Percentiles rank a stretch among this genome's conserved stretches.
Conservation (phyloP, 2,329 filamentous ascomycete genomes). For the Metarhizium album region DNA sequence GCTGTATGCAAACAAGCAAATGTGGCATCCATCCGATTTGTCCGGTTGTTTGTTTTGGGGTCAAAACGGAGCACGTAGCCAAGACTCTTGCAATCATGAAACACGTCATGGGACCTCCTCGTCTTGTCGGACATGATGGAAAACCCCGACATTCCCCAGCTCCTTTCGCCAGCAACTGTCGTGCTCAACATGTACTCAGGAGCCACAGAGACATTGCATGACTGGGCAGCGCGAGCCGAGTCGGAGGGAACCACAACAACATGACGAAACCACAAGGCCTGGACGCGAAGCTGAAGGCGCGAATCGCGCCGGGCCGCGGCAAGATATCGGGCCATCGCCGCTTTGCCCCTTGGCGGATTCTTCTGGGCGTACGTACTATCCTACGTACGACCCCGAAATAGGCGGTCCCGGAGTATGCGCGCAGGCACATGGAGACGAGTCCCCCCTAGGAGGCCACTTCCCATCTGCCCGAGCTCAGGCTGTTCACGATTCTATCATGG, state of each 20-base stretch:
- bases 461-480: conserved; percentile 43
- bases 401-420: conserved; percentile 28
- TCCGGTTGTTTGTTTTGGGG: too few relatives aligned
- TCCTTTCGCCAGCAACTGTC: not conserved
- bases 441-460: conserved; percentile 37
- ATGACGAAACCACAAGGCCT: conserved; percentile 11
- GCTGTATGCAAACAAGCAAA: too few relatives aligned
- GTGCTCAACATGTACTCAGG: not conserved
- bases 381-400: conserved; percentile 37
- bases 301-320: conserved; percentile 26
- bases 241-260: not conserved
- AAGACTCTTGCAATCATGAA: too few relatives aligned
- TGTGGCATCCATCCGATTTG: too few relatives aligned
- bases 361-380: conserved; percentile 39
- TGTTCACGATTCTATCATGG: conserved; percentile 38
- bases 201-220: not conserved
- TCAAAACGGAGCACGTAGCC: too few relatives aligned
- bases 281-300: conserved; percentile 29
- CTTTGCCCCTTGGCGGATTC: conserved; percentile 31
- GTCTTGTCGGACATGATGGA: not conserved
- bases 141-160: not conserved
- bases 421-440: conserved; percentile 24
- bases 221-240: not conserved
- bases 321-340: conserved; percentile 36
- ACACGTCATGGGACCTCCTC: not conserved